Base-by-base conservation (phyloP, 176 grass and related monocot genomes). In the Eleusine indica region DNA sequence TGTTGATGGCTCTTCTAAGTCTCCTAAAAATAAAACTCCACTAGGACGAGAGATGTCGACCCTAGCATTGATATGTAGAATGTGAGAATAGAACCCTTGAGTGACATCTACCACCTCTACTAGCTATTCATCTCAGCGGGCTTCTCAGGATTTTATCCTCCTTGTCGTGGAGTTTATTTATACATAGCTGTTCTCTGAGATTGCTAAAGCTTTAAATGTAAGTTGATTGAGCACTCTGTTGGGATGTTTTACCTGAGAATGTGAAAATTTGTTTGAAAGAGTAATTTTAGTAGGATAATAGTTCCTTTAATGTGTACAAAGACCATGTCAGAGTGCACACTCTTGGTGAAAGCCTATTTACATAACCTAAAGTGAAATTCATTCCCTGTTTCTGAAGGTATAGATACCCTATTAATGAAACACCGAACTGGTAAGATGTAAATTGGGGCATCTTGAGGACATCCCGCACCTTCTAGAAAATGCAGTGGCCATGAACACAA, bases 401-500 rank as follows among this genome's bases (percentile, higher is more conserved):
- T 62, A 9, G 14, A 40, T 40, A 30, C 14, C 8, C 44, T 77
- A 18, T 71, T 71, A 17, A 38, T 52, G 70, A 53, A 37, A 70
- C 14, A 9, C 9, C 19, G 0, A 9, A 19, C 46, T 12, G 82
- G 41, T 76, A 51, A 62, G 41, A 38, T 69, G 40, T 76, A 58
- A 61, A 66, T 10, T 75, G 21, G 1, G 73, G 18, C 25, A 25
- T 80, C 47, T 86, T 70, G 21, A 32, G 57, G 32, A 22, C 56
- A 19, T 49, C 17, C 32, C 64, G 7, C 66, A 53, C 44, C n/a
- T 21, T 62, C 58, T 11, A 11, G 17, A 30, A 9, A 5, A 64
- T 81, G 76, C 51, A 30, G 46, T 83, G 60, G 22, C 66, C 42
- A 46, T 76, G 64, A 44, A 62, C 21, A 60, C 28, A 4, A 4